Evolutionary conservation across 352 stramenopile species (phyloP).

Genomic region (Globisporangium middletonii): DNA sequence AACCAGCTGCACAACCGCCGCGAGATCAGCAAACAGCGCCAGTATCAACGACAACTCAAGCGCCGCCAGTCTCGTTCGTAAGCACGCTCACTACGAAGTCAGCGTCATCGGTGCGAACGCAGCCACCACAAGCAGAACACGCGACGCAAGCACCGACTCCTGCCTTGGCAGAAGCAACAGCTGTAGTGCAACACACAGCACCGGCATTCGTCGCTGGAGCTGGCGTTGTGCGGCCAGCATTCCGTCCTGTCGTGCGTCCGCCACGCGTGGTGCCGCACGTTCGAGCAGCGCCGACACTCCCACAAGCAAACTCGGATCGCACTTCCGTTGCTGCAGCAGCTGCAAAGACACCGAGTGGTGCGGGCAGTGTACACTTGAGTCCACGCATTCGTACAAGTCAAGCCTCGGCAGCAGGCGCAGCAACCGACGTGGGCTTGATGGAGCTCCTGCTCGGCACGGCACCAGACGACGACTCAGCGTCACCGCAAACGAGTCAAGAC

Average conservation of each 20-base stretch:
- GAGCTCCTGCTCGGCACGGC: background rate
- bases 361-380: background rate
- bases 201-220: background rate
- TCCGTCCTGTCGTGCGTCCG: background rate
- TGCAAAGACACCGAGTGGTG: background rate
- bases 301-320: background rate
- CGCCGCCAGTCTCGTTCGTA: no score
- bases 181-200: background rate
- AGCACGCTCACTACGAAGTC: no score
- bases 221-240: background rate
- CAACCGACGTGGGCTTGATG: background rate
- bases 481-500: slow-evolving; percentile 11
- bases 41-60: no score
- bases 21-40: background rate
- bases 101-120: background rate
- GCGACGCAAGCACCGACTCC: background rate
- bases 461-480: background rate
- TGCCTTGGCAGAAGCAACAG: background rate
- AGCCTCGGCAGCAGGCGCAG: background rate
- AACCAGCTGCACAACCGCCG: background rate
- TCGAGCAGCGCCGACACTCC: background rate
- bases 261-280: background rate
- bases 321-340: background rate
- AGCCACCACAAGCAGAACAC: background rate
- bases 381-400: background rate